Conservation (phyloP, 1,284 basidiomycete genomes). For the Vanrija sp. region DNA sequence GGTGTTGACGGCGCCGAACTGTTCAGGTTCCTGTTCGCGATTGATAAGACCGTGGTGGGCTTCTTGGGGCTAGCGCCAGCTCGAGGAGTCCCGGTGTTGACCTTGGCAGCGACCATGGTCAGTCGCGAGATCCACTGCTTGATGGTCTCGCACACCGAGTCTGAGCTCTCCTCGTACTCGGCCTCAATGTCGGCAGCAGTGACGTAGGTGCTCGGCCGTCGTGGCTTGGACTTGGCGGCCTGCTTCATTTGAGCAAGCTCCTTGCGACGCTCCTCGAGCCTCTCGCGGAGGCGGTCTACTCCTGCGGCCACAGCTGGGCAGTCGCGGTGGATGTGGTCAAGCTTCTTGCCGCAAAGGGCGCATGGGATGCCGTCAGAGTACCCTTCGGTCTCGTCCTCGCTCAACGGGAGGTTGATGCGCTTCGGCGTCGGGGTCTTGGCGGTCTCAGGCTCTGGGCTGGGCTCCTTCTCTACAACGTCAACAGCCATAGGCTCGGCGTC, state of each 20-base stretch:
- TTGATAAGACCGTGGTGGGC: background rate
- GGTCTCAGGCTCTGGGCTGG: too few relatives aligned
- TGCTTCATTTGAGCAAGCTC: background rate
- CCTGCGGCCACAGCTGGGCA: conserved; percentile 31
- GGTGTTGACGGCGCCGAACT: too few relatives aligned
- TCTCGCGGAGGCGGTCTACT: conserved; percentile 13
- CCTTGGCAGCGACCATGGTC: conserved; percentile 17
- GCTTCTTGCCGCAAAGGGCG: conserved; percentile 6
- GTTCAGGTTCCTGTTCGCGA: too few relatives aligned
- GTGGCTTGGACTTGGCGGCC: background rate
- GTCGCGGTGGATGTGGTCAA: conserved; percentile 27
- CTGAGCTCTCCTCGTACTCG: conserved; percentile 6
- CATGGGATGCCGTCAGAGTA: background rate
- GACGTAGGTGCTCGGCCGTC: background rate
- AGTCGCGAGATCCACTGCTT: conserved; percentile 29
- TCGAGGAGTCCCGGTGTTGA: conserved; percentile 6
- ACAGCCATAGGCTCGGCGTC: too few relatives aligned
- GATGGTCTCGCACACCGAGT: conserved; percentile 21
- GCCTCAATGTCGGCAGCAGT: background rate
- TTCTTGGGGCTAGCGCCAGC: background rate
- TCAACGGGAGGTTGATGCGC: background rate
- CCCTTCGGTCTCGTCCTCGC: background rate
- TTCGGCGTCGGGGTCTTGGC: background rate
- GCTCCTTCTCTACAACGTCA: background rate
- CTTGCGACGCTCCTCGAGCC: conserved; percentile 13